These are phyloP conservation scores for Luffa acutangula DNA, from an alignment of 306 rosid species.

Conservation along the genomic window DNA sequence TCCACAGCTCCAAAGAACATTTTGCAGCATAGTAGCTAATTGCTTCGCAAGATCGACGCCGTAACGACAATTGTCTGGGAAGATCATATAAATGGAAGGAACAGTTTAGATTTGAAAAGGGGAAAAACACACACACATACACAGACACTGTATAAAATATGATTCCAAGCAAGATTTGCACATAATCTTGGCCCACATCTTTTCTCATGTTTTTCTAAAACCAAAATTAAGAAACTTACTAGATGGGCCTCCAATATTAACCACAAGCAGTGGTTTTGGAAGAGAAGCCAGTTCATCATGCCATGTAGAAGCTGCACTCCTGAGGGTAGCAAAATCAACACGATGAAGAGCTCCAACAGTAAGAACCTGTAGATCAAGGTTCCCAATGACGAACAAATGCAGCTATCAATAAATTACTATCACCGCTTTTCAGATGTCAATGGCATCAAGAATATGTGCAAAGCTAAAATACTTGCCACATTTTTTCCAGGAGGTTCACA, in stretches of 20 bases:
- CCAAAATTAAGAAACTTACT: slow-evolving; percentile 20
- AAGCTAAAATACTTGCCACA: slow-evolving; percentile 45
- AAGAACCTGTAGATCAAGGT: slow-evolving; percentile 46
- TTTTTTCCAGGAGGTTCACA: slow-evolving; percentile 68
- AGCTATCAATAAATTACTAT: not conserved
- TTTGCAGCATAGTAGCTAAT: slow-evolving; percentile 55
- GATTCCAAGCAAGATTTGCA: not conserved
- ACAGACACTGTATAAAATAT: not conserved
- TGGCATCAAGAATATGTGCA: not conserved
- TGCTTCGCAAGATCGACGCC: slow-evolving; percentile 54
- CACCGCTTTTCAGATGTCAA: not conserved
- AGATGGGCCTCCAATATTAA: slow-evolving; percentile 80
- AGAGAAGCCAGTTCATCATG: slow-evolving; percentile 54
- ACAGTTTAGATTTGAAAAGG: not conserved
- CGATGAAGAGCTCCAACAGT: slow-evolving; percentile 92
- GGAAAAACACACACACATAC: not conserved
- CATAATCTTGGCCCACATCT: not conserved
- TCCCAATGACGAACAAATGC: not conserved
- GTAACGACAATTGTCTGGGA: slow-evolving; percentile 58
- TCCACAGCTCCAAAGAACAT: slow-evolving; percentile 86
- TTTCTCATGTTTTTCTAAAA: not conserved
- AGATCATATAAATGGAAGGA: not conserved
- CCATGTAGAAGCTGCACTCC: slow-evolving; percentile 71
- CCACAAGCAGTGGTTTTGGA: slow-evolving; percentile 82
- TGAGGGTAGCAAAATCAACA: slow-evolving; percentile 66